These are phyloP conservation scores for Jackrogersella minutella DNA, from an alignment of 495 filamentous ascomycete genomes.

Conservation along the genomic window DNA sequence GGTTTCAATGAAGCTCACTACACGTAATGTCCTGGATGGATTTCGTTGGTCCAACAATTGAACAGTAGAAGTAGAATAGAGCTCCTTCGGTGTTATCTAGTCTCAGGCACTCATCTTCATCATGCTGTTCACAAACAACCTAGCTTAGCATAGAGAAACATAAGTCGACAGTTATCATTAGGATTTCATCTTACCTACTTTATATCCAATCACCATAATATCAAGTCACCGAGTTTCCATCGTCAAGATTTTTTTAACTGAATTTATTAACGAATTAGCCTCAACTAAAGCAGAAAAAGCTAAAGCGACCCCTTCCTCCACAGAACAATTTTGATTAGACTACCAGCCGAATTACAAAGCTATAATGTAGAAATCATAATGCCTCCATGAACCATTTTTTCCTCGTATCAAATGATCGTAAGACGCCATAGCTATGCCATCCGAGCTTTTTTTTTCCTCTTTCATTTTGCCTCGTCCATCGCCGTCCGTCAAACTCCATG, in stretches of 20 bases:
- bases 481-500: too few species aligned
- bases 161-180: too few species aligned
- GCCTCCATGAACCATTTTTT: constrained; percentile 2
- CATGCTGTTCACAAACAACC: too few species aligned
- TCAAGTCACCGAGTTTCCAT: background rate
- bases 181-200: too few species aligned
- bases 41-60: too few species aligned
- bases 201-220: background rate
- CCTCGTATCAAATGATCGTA: background rate
- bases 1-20: too few species aligned
- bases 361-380: constrained; percentile 6
- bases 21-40: too few species aligned
- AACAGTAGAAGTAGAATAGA: too few species aligned
- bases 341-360: background rate
- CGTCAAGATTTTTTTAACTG: background rate
- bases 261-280: constrained; percentile 1
- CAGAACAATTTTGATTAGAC: background rate
- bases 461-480: too few species aligned
- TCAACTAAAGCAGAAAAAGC: background rate
- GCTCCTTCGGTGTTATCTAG: too few species aligned
- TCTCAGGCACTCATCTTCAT: too few species aligned
- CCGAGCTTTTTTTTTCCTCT: background rate
- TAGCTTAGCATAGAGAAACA: too few species aligned
- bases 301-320: background rate
- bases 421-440: constrained; percentile 3